These are phyloP conservation scores for Oehlia diaphana DNA, from an alignment of 192 early-diverging fungal genomes.

Conservation along the genomic window DNA sequence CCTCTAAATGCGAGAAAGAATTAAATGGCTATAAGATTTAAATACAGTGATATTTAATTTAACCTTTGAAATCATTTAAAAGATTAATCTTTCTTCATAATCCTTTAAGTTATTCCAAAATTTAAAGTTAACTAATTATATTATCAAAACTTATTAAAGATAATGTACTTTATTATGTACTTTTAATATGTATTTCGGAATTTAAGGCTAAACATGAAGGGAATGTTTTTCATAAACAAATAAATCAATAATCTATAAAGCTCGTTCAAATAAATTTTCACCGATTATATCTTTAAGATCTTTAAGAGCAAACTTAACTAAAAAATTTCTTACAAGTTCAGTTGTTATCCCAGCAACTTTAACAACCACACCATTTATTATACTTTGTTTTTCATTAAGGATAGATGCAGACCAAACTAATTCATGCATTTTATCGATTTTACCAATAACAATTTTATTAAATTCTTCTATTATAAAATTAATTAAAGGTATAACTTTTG, in stretches of 20 bases:
- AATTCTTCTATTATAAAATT: slow-evolving; percentile 23
- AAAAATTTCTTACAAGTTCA: slow-evolving; percentile 28
- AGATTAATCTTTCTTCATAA: too few species aligned
- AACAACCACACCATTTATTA: slow-evolving; percentile 15
- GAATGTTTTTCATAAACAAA: too few species aligned
- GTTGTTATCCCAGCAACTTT: slow-evolving; percentile 29
- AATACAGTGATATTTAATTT: too few species aligned
- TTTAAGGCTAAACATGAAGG: too few species aligned
- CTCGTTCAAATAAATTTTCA: slow-evolving; percentile 24
- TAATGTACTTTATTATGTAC: too few species aligned
- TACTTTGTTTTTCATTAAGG: not conserved
- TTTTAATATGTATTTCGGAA: too few species aligned
- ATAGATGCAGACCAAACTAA: slow-evolving; percentile 31
- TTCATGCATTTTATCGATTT: slow-evolving; percentile 6
- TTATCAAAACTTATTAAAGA: too few species aligned
- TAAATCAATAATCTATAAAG: not conserved
- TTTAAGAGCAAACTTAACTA: slow-evolving; percentile 19
- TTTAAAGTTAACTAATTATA: too few species aligned
- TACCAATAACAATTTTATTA: slow-evolving; percentile 24
- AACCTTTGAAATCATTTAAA: too few species aligned
- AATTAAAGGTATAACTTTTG: slow-evolving; percentile 15
- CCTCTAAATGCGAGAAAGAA: too few species aligned
- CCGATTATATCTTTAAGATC: slow-evolving; percentile 20
- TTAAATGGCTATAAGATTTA: too few species aligned
- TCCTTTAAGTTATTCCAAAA: too few species aligned